Evolutionary conservation across 2,329 filamentous ascomycete genomes (phyloP).

Genomic region (Colletotrichum spinosum): DNA sequence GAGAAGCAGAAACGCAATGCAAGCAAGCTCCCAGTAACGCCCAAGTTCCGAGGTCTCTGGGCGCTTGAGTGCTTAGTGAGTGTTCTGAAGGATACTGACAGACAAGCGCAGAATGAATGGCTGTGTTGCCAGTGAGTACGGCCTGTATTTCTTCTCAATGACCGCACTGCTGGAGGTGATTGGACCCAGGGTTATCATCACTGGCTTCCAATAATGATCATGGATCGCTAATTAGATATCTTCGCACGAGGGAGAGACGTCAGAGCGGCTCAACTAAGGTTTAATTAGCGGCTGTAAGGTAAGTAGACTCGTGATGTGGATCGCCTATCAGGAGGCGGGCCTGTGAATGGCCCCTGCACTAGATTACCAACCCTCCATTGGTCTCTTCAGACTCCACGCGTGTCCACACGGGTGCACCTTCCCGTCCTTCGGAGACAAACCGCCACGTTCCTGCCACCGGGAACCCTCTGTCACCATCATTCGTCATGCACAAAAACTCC

Average conservation of each 20-base stretch:
- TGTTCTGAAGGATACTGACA: no score
- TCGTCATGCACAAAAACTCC: no score
- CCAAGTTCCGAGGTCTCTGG: no score
- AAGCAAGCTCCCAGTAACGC: no score
- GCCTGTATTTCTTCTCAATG: no score
- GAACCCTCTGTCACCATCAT: constrained; percentile 18
- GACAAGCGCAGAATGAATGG: no score
- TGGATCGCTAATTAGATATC: neutral
- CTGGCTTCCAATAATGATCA: no score
- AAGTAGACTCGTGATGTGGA: constrained; percentile 15
- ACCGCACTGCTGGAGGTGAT: no score
- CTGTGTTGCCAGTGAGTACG: no score
- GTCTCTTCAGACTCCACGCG: constrained; percentile 2
- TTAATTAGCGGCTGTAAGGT: neutral
- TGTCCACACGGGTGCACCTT: neutral
- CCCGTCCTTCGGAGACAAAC: constrained; percentile 12
- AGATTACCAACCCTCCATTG: neutral
- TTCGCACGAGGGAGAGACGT: constrained; percentile 14
- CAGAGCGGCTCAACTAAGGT: constrained; percentile 38
- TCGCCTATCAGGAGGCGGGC: neutral
- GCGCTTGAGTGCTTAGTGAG: no score
- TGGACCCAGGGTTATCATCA: no score
- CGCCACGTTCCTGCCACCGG: constrained; percentile 19
- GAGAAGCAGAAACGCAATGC: no score
- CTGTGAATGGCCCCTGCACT: neutral